Percentiles rank a stretch among this genome's conserved stretches.
These are phyloP conservation scores for Trebouxia gelatinosa DNA, from an alignment of 163 green algal genomes.

Conservation along the genomic window DNA sequence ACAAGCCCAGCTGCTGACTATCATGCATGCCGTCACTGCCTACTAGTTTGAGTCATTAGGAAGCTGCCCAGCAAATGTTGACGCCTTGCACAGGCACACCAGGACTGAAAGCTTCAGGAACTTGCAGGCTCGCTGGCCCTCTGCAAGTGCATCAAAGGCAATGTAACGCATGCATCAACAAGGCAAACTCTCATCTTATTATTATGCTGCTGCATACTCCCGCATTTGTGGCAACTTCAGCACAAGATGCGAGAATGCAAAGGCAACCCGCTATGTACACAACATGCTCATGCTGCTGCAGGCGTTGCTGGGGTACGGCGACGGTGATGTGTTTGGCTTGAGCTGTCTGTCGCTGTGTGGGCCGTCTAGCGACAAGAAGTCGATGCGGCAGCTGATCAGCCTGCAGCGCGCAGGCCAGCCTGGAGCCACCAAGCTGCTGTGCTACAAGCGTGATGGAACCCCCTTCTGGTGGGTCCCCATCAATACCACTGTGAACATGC, in stretches of 20 bases:
- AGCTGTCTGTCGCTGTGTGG: conserved; percentile 38
- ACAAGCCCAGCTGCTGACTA: no score
- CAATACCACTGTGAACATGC: no score
- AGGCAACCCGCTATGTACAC: neutral
- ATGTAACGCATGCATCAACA: neutral
- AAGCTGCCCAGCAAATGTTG: no score
- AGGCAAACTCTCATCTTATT: no score
- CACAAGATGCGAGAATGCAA: neutral
- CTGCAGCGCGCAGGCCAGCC: conserved; percentile 36
- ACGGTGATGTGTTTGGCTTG: conserved; percentile 47
- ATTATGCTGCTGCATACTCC: no score
- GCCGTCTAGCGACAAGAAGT: conserved; percentile 30
- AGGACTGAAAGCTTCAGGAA: neutral
- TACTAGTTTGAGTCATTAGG: no score
- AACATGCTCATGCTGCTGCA: neutral
- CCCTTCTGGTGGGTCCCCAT: conserved; percentile 67
- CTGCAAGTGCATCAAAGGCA: neutral
- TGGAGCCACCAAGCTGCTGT: conserved; percentile 46
- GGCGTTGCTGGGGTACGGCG: conserved; percentile 45
- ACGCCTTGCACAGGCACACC: no score
- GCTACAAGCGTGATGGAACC: conserved; percentile 52
- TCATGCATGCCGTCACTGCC: no score
- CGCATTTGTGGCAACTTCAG: no score
- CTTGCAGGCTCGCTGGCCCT: neutral
- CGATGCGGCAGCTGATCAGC: conserved; percentile 20